phyloP scores from a whole-genome alignment of 1,284 basidiomycete genomes.

The Pholiota adiposa region DNA sequence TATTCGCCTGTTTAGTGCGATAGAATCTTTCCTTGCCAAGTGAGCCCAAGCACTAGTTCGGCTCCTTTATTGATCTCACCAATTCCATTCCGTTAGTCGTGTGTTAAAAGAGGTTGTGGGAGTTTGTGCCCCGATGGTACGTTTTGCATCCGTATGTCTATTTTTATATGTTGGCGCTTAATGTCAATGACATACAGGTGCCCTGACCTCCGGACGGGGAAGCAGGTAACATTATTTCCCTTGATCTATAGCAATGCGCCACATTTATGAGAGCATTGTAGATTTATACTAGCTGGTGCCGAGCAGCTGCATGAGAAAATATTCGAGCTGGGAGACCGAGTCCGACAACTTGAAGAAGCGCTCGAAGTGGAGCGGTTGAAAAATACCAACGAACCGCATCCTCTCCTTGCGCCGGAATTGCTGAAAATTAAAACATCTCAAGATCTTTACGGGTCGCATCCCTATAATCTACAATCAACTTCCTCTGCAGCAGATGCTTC shows the following conservation, averaged over 20 bases:
- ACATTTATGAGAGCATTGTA: slow-evolving; percentile 22
- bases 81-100: slow-evolving; percentile 42
- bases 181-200: slow-evolving; percentile 35
- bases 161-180: slow-evolving; percentile 13
- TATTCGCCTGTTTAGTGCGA: slow-evolving; percentile 51
- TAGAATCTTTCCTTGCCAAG: slow-evolving; percentile 62
- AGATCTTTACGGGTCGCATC: slow-evolving; percentile 43
- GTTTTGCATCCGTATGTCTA: slow-evolving; percentile 16
- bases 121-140: slow-evolving; percentile 63
- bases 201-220: slow-evolving; percentile 52
- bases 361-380: slow-evolving; percentile 46
- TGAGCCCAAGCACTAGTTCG: slow-evolving; percentile 18
- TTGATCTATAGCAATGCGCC: slow-evolving; percentile 1
- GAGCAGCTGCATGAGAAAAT: slow-evolving; percentile 68
- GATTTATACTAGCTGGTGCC: slow-evolving; percentile 67
- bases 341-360: slow-evolving; percentile 62
- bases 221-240: slow-evolving; percentile 41
- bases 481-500: slow-evolving; percentile 9
- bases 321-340: slow-evolving; percentile 58
- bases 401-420: slow-evolving; percentile 51
- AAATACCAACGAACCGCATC: slow-evolving; percentile 49
- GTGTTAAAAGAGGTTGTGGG: slow-evolving; percentile 62
- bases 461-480: slow-evolving; percentile 17
- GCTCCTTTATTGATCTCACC: background rate
- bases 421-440: slow-evolving; percentile 56